A percentile compares a stretch with the other conserved stretches of the same genome.
phyloP scores from a whole-genome alignment of 768 basidiomycete genomes.

The Tulasnella sp. region DNA sequence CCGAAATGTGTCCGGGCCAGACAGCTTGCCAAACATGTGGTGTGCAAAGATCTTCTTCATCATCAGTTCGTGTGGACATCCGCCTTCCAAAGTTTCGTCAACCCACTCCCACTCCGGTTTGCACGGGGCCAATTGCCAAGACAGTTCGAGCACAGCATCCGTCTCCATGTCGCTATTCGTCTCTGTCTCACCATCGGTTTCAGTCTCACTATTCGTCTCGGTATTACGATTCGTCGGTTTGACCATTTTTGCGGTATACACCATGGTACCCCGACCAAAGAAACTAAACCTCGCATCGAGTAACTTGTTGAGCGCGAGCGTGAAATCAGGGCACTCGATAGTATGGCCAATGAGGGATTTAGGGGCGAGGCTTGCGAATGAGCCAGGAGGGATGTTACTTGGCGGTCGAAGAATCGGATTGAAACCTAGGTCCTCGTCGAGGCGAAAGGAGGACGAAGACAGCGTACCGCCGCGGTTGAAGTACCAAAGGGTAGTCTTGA shows the following conservation, averaged over 20 bases:
- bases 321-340: background rate
- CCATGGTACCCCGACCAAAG: conserved; percentile 2
- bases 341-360: background rate
- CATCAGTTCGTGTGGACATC: background rate
- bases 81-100: background rate
- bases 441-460: background rate
- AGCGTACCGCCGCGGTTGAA: background rate
- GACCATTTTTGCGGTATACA: background rate
- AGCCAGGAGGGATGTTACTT: background rate
- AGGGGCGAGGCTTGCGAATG: background rate
- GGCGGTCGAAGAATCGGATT: background rate
- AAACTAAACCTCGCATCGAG: background rate
- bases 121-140: background rate
- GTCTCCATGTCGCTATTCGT: background rate
- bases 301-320: background rate
- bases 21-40: background rate
- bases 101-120: background rate
- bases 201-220: background rate
- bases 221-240: background rate
- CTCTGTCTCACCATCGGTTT: background rate
- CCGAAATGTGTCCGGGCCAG: background rate
- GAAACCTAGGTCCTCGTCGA: background rate
- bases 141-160: background rate
- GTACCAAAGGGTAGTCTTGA: background rate
- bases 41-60: background rate